Evolutionary conservation across 306 rosid genomes (phyloP).

Genomic region (Quercus rubra): DNA sequence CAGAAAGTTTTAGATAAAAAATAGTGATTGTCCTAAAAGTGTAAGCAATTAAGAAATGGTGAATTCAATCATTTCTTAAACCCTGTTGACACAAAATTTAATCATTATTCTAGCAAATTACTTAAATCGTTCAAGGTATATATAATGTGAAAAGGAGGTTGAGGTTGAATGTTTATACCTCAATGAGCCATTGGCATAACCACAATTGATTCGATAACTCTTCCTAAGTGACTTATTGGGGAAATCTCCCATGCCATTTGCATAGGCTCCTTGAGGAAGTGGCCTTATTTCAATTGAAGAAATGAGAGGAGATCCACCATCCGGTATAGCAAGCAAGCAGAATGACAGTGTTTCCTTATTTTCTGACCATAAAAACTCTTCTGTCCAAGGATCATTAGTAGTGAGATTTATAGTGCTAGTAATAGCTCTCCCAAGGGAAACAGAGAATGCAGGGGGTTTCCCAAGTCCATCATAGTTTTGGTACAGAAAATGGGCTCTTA

Average conservation of each 20-base stretch:
- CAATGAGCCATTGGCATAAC: slow-evolving; percentile 53
- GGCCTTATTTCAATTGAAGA: slow-evolving; percentile 77
- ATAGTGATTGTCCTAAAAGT: background rate
- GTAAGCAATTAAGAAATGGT: background rate
- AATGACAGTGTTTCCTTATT: slow-evolving; percentile 50
- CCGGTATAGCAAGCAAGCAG: slow-evolving; percentile 54
- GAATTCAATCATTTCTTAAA: too few species aligned
- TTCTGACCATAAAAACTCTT: slow-evolving; percentile 75
- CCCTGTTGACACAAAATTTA: too few species aligned
- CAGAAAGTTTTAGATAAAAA: background rate
- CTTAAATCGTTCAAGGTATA: background rate
- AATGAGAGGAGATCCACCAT: slow-evolving; percentile 66
- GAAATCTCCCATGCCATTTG: slow-evolving; percentile 48
- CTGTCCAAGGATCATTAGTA: slow-evolving; percentile 65
- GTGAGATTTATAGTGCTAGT: slow-evolving; percentile 51
- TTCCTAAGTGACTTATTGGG: slow-evolving; percentile 56
- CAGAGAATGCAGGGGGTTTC: slow-evolving; percentile 69
- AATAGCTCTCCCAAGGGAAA: slow-evolving; percentile 77
- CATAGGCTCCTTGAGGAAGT: slow-evolving; percentile 76
- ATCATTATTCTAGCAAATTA: background rate
- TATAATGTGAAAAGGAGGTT: background rate
- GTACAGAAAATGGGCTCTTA: slow-evolving; percentile 73
- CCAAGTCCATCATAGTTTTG: slow-evolving; percentile 70
- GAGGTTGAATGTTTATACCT: slow-evolving; percentile 37
- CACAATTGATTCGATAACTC: slow-evolving; percentile 74